Conservation (phyloP, 768 basidiomycete genomes). For the Leucocoprinus leucothites region DNA sequence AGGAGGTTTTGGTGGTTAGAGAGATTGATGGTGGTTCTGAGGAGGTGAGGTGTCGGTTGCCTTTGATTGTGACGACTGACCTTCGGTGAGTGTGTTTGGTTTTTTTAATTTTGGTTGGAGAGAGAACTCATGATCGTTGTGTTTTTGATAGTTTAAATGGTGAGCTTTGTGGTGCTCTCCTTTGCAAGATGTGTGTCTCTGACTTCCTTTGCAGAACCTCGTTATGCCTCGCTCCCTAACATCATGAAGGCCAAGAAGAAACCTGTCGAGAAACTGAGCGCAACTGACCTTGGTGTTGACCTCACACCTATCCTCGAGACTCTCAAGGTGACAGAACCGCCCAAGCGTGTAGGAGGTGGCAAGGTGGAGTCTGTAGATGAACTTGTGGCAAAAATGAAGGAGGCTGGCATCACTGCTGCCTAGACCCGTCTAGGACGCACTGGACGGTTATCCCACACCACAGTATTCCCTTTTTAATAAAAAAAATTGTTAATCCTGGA, state of each 20-base stretch:
- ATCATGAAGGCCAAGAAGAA: constrained; percentile 99
- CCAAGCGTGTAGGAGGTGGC: constrained; percentile 84
- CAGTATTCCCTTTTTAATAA: neutral
- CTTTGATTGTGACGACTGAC: constrained; percentile 90
- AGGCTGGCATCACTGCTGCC: constrained; percentile 60
- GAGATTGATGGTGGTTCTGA: constrained; percentile 96
- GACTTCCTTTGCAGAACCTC: constrained; percentile 60
- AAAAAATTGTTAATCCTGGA: constrained; percentile 4
- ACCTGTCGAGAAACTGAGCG: constrained; percentile 77
- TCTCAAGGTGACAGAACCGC: constrained; percentile 85
- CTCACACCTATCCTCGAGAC: constrained; percentile 81
- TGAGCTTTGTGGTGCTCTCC: constrained; percentile 24
- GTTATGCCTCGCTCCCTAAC: constrained; percentile 95
- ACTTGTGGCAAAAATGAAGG: constrained; percentile 84
- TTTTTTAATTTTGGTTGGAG: neutral
- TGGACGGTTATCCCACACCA: neutral
- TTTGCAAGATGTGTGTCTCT: neutral
- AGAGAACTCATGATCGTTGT: neutral
- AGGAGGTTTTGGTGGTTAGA: constrained; percentile 68
- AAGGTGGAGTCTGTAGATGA: constrained; percentile 93
- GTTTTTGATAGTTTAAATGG: constrained; percentile 66
- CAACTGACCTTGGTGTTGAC: constrained; percentile 81
- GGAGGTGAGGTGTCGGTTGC: constrained; percentile 75
- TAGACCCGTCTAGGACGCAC: neutral
- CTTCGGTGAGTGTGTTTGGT: constrained; percentile 58